Evolutionary conservation across 2,329 filamentous ascomycete species (phyloP).

Genomic region (Fusarium nelsonii): DNA sequence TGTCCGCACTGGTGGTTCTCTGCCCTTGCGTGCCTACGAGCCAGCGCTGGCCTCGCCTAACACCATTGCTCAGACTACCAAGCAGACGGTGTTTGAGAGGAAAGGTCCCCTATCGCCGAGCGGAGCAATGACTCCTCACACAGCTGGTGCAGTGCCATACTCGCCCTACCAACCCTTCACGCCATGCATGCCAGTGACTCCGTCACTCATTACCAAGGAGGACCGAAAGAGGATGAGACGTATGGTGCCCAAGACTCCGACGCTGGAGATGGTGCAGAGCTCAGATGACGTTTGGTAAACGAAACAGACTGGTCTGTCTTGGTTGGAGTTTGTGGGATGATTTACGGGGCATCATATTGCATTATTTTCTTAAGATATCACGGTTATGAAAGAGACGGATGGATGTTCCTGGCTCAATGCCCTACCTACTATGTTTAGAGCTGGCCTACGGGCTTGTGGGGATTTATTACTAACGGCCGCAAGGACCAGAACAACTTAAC

Average conservation of each 20-base stretch:
- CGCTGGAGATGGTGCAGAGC: constrained; percentile 70
- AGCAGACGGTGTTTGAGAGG: constrained; percentile 74
- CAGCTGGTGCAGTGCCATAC: constrained; percentile 74
- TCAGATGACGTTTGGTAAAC: constrained; percentile 74
- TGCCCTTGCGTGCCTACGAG: constrained; percentile 73
- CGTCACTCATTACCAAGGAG: constrained; percentile 76
- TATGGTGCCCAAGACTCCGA: constrained; percentile 72
- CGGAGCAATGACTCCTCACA: constrained; percentile 72
- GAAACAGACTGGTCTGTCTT: neutral
- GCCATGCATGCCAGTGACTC: constrained; percentile 80
- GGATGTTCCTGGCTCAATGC: constrained; percentile 24
- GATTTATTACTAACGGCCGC: constrained; percentile 24
- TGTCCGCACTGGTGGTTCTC: constrained; percentile 66
- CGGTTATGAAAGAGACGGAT: constrained; percentile 28
- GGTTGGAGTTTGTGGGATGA: constrained; percentile 11
- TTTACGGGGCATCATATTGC: constrained; percentile 24
- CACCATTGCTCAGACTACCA: constrained; percentile 62
- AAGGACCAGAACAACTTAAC: constrained; percentile 18
- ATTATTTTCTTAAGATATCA: constrained; percentile 47
- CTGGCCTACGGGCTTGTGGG: constrained; percentile 18
- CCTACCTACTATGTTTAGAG: constrained; percentile 16
- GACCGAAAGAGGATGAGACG: constrained; percentile 78
- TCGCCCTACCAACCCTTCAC: constrained; percentile 84
- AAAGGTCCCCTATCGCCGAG: constrained; percentile 66
- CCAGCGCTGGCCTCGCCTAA: constrained; percentile 65